Percentiles rank a stretch among this genome's conserved stretches.
Conservation (phyloP, 345 rosid genomes). For the Anacardium occidentale region DNA sequence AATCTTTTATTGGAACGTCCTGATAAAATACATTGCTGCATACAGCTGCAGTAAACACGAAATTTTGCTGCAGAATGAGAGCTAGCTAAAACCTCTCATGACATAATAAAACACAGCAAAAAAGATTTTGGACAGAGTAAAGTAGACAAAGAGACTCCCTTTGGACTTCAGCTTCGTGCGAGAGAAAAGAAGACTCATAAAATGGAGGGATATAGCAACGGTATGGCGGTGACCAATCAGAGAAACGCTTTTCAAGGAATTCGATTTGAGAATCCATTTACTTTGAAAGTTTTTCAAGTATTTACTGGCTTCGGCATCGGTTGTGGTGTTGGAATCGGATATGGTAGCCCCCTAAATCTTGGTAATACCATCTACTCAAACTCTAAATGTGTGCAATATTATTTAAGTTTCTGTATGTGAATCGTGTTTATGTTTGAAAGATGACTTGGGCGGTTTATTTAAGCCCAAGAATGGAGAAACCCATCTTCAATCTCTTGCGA, state of each 20-base stretch:
- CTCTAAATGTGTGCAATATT: background rate
- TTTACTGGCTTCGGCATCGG: conserved; percentile 96
- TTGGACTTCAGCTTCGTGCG: background rate
- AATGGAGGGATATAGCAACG: conserved; percentile 34
- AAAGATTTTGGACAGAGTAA: background rate
- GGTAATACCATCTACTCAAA: conserved; percentile 36
- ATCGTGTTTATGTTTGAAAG: conserved; percentile 5
- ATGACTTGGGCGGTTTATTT: conserved; percentile 41
- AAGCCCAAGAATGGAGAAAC: conserved; percentile 28
- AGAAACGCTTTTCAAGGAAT: conserved; percentile 47
- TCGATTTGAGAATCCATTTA: conserved; percentile 70
- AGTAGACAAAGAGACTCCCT: background rate
- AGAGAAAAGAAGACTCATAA: conserved; percentile 6
- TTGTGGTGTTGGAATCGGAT: conserved; percentile 92
- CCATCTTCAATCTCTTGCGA: conserved; percentile 22
- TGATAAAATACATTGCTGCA: background rate
- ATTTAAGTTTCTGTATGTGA: background rate
- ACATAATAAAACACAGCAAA: no score
- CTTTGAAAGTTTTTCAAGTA: conserved; percentile 85
- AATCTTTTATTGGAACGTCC: background rate
- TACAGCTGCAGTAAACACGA: no score
- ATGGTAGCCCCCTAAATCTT: conserved; percentile 70
- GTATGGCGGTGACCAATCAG: conserved; percentile 35
- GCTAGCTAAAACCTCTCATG: background rate
- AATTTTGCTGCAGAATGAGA: background rate